Evolutionary conservation across 495 filamentous ascomycete genomes (phyloP).

Genomic region (Collariella sp.): DNA sequence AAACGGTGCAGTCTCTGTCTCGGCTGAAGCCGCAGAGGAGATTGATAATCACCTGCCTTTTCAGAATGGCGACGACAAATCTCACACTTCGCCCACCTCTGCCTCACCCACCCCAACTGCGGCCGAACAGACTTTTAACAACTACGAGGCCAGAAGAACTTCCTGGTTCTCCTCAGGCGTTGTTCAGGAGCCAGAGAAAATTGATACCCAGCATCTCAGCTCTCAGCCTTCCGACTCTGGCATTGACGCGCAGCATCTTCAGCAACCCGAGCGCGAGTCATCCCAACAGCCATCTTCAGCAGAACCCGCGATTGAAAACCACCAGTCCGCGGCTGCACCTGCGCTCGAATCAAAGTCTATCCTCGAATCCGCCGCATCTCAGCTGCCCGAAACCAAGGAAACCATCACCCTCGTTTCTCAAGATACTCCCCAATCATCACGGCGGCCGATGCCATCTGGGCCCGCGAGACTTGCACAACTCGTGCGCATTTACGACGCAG

Average conservation of each 20-base stretch:
- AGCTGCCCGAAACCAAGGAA: too few species aligned
- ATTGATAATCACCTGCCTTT: constrained; percentile 5
- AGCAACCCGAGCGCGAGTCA: background rate
- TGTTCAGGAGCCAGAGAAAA: background rate
- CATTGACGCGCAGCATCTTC: background rate
- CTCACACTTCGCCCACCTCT: background rate
- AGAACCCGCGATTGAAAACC: background rate
- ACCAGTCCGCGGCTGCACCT: background rate
- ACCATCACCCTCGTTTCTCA: background rate
- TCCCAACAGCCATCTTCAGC: background rate
- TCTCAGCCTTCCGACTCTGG: background rate
- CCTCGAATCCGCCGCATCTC: background rate
- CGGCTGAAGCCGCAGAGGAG: constrained; percentile 3
- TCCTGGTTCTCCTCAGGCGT: background rate
- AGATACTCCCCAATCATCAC: background rate
- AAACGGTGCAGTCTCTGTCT: constrained; percentile 11
- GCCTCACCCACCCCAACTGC: background rate
- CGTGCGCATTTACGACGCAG: constrained; percentile 15
- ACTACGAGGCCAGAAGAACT: background rate
- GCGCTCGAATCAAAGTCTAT: background rate
- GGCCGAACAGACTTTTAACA: background rate
- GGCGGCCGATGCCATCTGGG: constrained; percentile 3
- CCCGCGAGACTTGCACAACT: constrained; percentile 13
- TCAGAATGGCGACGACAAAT: constrained; percentile 3
- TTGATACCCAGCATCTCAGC: background rate